Evolutionary conservation across 306 rosid genomes (phyloP).

Genomic region (Carpinus fangiana): DNA sequence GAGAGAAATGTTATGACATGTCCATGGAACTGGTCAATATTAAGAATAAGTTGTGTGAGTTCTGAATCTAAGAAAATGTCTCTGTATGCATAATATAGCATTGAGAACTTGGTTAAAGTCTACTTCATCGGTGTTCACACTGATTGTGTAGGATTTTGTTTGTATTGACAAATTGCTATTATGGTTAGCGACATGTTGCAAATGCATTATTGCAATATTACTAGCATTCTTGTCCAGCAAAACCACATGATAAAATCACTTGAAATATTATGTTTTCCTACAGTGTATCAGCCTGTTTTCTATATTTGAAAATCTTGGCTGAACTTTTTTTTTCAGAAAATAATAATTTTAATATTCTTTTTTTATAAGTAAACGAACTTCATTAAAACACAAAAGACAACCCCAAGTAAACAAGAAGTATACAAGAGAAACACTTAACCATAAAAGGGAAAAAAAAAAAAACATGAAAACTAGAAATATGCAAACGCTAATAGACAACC

Average conservation of each 20-base stretch:
- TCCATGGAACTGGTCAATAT: no score
- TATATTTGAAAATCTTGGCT: not conserved
- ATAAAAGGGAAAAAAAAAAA: no score
- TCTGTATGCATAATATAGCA: no score
- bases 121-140: not conserved
- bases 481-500: no score
- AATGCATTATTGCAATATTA: not conserved
- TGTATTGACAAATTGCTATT: not conserved
- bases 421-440: no score
- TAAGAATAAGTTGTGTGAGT: not conserved
- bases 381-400: no score
- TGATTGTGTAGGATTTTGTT: not conserved
- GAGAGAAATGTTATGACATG: not conserved
- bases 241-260: constrained; percentile 1
- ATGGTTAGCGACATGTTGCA: not conserved
- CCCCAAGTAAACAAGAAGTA: no score
- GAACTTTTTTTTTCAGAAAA: not conserved
- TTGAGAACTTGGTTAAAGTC: not conserved
- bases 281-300: not conserved
- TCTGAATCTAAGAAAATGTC: no score
- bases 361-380: no score
- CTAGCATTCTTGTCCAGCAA: not conserved
- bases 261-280: not conserved
- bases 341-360: not conserved
- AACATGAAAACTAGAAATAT: no score